Percentiles rank a stretch among this genome's conserved stretches.
phyloP scores from a whole-genome alignment of 257 asterid genomes.

The Solanum chilense region DNA sequence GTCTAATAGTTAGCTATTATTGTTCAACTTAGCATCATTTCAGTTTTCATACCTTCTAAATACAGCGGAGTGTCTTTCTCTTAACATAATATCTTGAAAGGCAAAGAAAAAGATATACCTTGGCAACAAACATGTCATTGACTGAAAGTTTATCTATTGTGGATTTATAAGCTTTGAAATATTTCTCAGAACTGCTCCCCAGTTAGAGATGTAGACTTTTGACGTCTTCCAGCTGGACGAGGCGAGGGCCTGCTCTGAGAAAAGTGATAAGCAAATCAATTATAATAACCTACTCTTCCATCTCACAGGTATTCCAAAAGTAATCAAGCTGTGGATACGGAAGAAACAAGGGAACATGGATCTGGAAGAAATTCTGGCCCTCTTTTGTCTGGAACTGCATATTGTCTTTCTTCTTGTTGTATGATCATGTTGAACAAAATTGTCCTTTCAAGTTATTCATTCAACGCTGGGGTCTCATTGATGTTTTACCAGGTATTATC shows the following conservation, averaged over 20 bases:
- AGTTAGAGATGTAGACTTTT: neutral
- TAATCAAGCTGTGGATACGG: slow-evolving; percentile 4
- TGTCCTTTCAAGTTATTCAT: slow-evolving; percentile 32
- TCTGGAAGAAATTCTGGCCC: slow-evolving; percentile 24
- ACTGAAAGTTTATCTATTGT: neutral
- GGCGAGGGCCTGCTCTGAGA: neutral
- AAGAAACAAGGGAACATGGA: slow-evolving; percentile 17
- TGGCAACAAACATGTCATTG: neutral
- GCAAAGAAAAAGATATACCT: neutral
- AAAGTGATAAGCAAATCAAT: neutral
- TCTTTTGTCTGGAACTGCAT: slow-evolving; percentile 31
- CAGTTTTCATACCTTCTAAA: neutral
- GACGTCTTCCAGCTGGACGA: neutral
- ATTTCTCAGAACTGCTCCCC: neutral
- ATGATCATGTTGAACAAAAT: slow-evolving; percentile 42
- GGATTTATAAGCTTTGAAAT: neutral
- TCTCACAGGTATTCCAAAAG: slow-evolving; percentile 14
- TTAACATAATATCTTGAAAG: neutral
- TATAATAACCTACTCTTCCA: neutral
- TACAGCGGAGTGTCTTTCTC: neutral
- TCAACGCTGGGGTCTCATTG: slow-evolving; percentile 39
- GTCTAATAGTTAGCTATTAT: neutral
- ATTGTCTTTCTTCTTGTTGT: slow-evolving; percentile 40
- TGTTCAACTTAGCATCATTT: neutral
- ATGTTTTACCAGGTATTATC: slow-evolving; percentile 40